Percentiles rank a stretch among this genome's conserved stretches.
Conservation (phyloP, 768 basidiomycete species). For the Lentinula sp. region DNA sequence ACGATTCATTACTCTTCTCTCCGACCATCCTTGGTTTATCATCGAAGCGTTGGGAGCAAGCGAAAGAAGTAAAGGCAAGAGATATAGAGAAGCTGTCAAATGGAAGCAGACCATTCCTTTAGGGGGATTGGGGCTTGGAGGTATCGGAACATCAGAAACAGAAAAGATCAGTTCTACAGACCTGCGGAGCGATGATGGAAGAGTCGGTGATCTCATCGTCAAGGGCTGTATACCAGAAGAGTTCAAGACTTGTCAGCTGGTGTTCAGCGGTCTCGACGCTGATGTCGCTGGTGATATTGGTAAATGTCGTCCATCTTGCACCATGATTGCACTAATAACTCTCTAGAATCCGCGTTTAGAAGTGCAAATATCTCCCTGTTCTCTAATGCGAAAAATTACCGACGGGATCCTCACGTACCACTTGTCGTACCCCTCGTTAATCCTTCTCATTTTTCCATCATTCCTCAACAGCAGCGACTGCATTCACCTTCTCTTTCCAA, state of each 20-base stretch:
- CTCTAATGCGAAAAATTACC: slow-evolving; percentile 95
- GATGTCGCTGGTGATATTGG: slow-evolving; percentile 96
- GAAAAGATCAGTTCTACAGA: slow-evolving; percentile 2
- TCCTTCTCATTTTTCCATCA: slow-evolving; percentile 74
- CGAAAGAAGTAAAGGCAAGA: slow-evolving; percentile 77
- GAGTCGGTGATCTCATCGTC: slow-evolving; percentile 53
- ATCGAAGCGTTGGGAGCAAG: slow-evolving; percentile 89
- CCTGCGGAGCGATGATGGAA: slow-evolving; percentile 29
- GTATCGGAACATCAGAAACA: neutral
- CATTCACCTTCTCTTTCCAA: slow-evolving; percentile 64
- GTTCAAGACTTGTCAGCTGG: slow-evolving; percentile 75
- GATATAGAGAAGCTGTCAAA: slow-evolving; percentile 62
- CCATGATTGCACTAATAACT: neutral
- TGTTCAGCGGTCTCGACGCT: slow-evolving; percentile 95
- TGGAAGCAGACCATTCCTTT: slow-evolving; percentile 89
- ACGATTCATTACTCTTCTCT: slow-evolving; percentile 85
- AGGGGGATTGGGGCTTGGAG: slow-evolving; percentile 4
- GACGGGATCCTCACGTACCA: slow-evolving; percentile 87
- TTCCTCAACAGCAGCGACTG: slow-evolving; percentile 72
- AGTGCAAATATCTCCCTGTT: slow-evolving; percentile 87
- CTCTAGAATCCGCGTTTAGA: slow-evolving; percentile 78
- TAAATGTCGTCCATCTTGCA: slow-evolving; percentile 24
- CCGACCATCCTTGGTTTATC: slow-evolving; percentile 85
- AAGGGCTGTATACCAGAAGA: slow-evolving; percentile 70
- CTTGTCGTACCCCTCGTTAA: slow-evolving; percentile 97